These are phyloP conservation scores for Aspergillus brasiliensis DNA, from an alignment of 2,329 filamentous ascomycete species.

Conservation along the genomic window DNA sequence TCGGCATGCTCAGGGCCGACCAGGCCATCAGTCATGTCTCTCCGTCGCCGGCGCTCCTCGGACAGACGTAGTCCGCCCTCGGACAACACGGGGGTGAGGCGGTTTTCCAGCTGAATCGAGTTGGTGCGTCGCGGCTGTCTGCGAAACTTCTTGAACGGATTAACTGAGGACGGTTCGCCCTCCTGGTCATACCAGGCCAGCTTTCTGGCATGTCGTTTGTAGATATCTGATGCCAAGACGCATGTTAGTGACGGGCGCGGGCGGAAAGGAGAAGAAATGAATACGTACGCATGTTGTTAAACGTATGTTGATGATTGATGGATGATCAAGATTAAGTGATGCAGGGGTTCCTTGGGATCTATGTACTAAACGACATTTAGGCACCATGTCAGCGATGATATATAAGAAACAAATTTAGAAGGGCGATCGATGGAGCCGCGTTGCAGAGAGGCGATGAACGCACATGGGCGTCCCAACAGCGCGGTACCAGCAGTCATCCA, in stretches of 20 bases:
- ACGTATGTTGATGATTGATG: neutral
- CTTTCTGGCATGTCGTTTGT: slow-evolving; percentile 39
- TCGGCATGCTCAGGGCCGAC: slow-evolving; percentile 26
- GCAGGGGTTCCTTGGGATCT: neutral
- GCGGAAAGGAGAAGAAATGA: neutral
- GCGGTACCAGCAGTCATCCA: neutral
- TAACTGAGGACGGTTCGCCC: slow-evolving; percentile 38
- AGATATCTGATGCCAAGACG: slow-evolving; percentile 37
- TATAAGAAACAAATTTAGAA: neutral
- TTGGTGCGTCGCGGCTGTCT: slow-evolving; percentile 28
- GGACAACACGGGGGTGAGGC: slow-evolving; percentile 24
- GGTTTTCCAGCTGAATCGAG: slow-evolving; percentile 35
- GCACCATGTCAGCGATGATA: neutral
- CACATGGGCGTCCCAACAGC: neutral
- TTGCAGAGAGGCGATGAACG: neutral
- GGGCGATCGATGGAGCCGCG: neutral
- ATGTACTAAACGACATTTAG: neutral
- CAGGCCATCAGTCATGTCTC: slow-evolving; percentile 29
- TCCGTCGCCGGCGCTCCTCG: slow-evolving; percentile 26
- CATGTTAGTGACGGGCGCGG: slow-evolving; percentile 2
- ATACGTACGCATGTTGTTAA: neutral
- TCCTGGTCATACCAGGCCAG: slow-evolving; percentile 47
- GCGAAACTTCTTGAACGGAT: slow-evolving; percentile 47
- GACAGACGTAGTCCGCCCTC: slow-evolving; percentile 27
- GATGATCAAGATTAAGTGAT: neutral